Evolutionary conservation across 2,329 filamentous ascomycete genomes (phyloP), one percentile per base, ranked within the genome.

Genomic region (Ploettnerulaceae sp.): DNA sequence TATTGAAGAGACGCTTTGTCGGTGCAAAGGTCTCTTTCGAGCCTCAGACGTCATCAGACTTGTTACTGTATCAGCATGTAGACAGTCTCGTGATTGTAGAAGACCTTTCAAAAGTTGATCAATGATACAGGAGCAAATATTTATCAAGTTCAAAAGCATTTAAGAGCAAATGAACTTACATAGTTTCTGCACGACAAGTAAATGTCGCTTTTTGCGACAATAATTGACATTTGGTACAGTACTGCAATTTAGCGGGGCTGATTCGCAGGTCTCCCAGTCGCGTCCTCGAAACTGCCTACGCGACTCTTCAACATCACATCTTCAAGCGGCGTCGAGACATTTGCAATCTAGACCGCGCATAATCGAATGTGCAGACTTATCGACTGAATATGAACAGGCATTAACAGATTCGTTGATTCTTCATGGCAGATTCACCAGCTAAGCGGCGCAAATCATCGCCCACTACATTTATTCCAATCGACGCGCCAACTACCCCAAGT

Each of bases 401-500:
- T 21, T 43, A 46, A 29, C 18, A 44, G 8, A 8, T 21, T 8
- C 25, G 24, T n/a, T 21, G 26, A 40, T 42, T 14, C 26, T 25
- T 49, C 51, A 76, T 77, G 73, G 76, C 79, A 53, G 69, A 72
- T 45, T 78, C 80, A 20, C 76, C 80, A 36, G 69, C 77, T 4
- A 86, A 86, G 65, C 72, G 80, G 61, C 76, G 80, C 59, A 81
- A 80, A 61, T 80, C 72, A 17, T 82, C 79, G 50, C 75, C 79
- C 14, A 71, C 70, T 17, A 71, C 69, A 18, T 70, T 70, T 6
- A 59, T 72, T 38, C 59, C 69, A 17, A 60, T 71, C 54, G 63
- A 63, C 59, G 65, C 65, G 56, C 67, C 67, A 26, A 68, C 67
- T 47, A 69, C 66, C 46, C 66, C 66, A 37, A 61, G 57, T 56